These are phyloP conservation scores for Trichoderma atroviride DNA, from an alignment of 2,329 filamentous ascomycete genomes.

Conservation along the genomic window DNA sequence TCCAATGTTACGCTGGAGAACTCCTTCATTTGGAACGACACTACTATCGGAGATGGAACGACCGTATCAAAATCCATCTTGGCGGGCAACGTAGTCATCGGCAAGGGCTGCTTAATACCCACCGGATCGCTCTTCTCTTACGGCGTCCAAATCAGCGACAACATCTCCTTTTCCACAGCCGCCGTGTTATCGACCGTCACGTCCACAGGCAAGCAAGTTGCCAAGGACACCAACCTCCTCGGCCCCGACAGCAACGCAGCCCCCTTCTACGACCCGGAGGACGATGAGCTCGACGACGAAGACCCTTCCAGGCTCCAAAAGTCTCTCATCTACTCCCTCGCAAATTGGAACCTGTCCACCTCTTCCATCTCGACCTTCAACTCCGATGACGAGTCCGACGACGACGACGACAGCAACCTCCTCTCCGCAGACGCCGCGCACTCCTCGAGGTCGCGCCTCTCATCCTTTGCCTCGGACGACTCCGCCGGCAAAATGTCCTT, in stretches of 20 bases:
- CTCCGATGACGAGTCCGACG: slow-evolving; percentile 67
- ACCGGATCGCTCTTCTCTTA: slow-evolving; percentile 79
- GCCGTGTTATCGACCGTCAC: slow-evolving; percentile 43
- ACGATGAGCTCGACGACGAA: slow-evolving; percentile 53
- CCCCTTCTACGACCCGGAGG: slow-evolving; percentile 49
- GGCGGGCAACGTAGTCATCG: slow-evolving; percentile 71
- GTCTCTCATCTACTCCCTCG: slow-evolving; percentile 58
- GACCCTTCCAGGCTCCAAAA: slow-evolving; percentile 57
- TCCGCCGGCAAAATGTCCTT: slow-evolving; percentile 65
- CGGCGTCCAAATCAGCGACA: slow-evolving; percentile 71
- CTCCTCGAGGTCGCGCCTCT: slow-evolving; percentile 64
- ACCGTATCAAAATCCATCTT: slow-evolving; percentile 74
- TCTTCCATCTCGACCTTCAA: slow-evolving; percentile 62
- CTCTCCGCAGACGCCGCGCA: slow-evolving; percentile 39
- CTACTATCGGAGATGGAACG: slow-evolving; percentile 73
- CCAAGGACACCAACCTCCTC: slow-evolving; percentile 50
- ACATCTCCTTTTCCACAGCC: slow-evolving; percentile 48
- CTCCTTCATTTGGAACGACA: slow-evolving; percentile 87
- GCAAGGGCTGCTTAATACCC: slow-evolving; percentile 68
- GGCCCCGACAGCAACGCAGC: slow-evolving; percentile 56
- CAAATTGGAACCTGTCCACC: slow-evolving; percentile 54
- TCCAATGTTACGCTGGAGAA: slow-evolving; percentile 77
- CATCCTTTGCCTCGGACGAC: slow-evolving; percentile 73
- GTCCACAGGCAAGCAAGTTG: slow-evolving; percentile 42
- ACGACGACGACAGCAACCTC: slow-evolving; percentile 68